Conservation (phyloP, 202 grass and related monocot genomes). For the Musa balbisiana region DNA sequence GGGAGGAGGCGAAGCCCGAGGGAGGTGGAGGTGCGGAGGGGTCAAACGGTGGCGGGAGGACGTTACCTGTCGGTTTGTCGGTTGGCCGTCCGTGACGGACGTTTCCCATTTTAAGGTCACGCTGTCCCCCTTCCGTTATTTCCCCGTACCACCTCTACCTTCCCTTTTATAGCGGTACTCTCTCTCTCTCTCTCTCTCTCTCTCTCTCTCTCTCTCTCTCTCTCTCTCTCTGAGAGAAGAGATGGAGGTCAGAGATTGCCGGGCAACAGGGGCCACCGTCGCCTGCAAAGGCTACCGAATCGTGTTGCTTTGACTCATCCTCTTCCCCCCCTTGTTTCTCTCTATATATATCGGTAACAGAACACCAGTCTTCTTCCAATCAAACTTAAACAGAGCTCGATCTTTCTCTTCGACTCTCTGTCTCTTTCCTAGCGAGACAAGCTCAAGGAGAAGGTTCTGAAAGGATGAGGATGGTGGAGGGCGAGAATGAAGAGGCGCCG, state of each 20-base stretch:
- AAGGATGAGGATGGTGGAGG: not conserved
- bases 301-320: slow-evolving; percentile 47
- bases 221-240: slow-evolving; percentile 14
- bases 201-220: slow-evolving; percentile 22
- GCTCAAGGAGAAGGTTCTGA: not conserved
- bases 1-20: slow-evolving; percentile 2
- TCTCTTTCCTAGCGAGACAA: not conserved
- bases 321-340: not conserved
- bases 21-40: not conserved
- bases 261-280: slow-evolving; percentile 28
- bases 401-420: not conserved
- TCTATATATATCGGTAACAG: not conserved
- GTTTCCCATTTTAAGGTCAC: not conserved
- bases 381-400: not conserved
- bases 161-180: not conserved
- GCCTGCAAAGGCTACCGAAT: slow-evolving; percentile 50
- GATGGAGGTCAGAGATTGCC: slow-evolving; percentile 48
- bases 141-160: not conserved
- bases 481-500: not conserved
- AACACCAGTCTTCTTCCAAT: not conserved
- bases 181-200: not conserved
- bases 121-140: not conserved
- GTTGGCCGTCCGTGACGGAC: slow-evolving; percentile 17
- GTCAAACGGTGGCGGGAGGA: slow-evolving; percentile 43
- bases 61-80: slow-evolving; percentile 31